Percentiles rank a stretch among this genome's conserved stretches.
Evolutionary conservation across 2,329 filamentous ascomycete species (phyloP).

Genomic region (Hypomyces rosellus): DNA sequence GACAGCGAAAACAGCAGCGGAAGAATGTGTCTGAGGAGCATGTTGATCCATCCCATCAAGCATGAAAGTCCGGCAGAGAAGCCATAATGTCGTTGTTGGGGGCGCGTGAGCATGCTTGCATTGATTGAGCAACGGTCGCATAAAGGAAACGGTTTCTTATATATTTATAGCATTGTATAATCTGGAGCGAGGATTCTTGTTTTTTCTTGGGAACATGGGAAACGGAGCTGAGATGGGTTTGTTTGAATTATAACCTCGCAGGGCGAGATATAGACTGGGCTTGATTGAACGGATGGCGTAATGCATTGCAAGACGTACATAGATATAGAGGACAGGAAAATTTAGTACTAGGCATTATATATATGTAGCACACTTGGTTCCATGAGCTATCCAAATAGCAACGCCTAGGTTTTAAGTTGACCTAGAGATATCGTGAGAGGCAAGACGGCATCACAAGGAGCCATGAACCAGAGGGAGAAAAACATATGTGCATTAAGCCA

Average conservation of each 20-base stretch:
- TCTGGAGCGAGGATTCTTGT: not conserved
- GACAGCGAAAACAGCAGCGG: slow-evolving; percentile 42
- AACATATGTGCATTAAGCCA: no score
- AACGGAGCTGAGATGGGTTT: not conserved
- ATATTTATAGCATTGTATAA: not conserved
- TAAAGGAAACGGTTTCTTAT: slow-evolving; percentile 6
- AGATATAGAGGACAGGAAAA: slow-evolving; percentile 1
- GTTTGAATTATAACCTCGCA: not conserved
- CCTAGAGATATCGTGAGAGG: not conserved
- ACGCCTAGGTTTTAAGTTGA: no score
- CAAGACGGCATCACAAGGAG: slow-evolving; percentile 2
- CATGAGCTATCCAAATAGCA: no score
- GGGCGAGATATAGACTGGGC: not conserved
- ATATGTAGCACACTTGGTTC: no score
- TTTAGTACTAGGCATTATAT: not conserved
- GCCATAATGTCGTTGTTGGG: slow-evolving; percentile 8
- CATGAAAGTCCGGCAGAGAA: slow-evolving; percentile 47
- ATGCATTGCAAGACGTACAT: not conserved
- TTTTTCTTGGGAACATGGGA: not conserved
- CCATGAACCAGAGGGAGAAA: no score
- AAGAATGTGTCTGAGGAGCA: slow-evolving; percentile 71
- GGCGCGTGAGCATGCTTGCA: not conserved
- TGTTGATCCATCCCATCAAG: slow-evolving; percentile 80
- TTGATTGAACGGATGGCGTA: not conserved
- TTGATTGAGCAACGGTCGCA: slow-evolving; percentile 2